Base-by-base conservation (phyloP, 2,329 filamentous ascomycete species). In the Didymella sp. region DNA sequence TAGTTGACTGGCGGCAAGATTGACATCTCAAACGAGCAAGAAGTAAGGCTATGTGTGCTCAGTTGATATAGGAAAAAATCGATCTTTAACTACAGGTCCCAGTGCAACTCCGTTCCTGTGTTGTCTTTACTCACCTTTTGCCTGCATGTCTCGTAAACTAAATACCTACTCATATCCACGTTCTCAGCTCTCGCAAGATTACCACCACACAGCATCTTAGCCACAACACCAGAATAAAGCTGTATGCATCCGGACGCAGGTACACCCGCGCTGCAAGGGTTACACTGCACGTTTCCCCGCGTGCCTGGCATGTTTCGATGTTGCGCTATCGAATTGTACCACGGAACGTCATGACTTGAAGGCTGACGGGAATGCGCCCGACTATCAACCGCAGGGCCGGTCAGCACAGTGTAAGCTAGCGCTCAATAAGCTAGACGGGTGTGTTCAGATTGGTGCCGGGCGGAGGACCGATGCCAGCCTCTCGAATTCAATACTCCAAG, bases 241-340 rank as follows among this genome's bases (percentile, higher is more conserved):
- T n/a, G 19, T 17, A 28, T 35, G 33, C 40, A 9, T 28, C 12
- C 15, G 25, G 27, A 50, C 31, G 46, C 52, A 56, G 52, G 52
- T 56, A 56, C 52, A 45, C 41, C 46, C 46, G 46, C 40, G 27
- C 46, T n/a, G 43, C 37, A 43, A 50, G 40, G 42, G 52, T 56
- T 25, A 22, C 46, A 56, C 52, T 21, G 33, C 52, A 56, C 33
- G 45, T 33, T 37, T 28, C 37, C n/a, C 30, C 28, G 40, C 40
- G 45, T 49, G 45, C 45, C 51, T 49, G 45, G 25, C 45, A 49
- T 43, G n/a, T 8, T 27, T 27, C 15, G 6, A 31, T 25, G 44
- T 15, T 25, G 33, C 38, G 30, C 52, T 40, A 55, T 55, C 45
- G 52, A 55, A 38, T 45, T 33, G 52, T 49, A 22, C 45, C 40